A percentile compares a stretch with the other conserved stretches of the same genome.
These are phyloP conservation scores for Isoetes taiwanensis DNA, from an alignment of 75 land plant genomes.

Conservation along the genomic window DNA sequence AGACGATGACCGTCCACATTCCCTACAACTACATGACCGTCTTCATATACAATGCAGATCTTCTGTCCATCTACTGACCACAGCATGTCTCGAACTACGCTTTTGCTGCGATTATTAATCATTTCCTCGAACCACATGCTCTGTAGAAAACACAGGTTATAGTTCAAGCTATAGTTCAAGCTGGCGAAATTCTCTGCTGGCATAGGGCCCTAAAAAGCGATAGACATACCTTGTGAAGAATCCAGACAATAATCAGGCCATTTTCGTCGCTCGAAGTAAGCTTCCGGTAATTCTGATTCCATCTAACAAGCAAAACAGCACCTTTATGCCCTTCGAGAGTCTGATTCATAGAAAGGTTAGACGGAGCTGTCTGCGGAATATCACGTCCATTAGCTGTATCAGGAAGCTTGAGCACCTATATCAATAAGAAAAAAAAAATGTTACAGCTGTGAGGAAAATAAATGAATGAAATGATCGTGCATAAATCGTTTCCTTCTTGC, in stretches of 20 bases:
- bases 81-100: conserved; percentile 26
- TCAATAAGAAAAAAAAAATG: neutral
- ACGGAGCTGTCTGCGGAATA: conserved; percentile 19
- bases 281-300: conserved; percentile 34
- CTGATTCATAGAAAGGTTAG: conserved; percentile 33
- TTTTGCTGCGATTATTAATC: conserved; percentile 27
- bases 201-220: too few species aligned
- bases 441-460: neutral
- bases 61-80: conserved; percentile 33
- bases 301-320: conserved; percentile 24
- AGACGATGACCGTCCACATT: conserved; percentile 30
- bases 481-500: neutral
- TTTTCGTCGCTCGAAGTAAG: conserved; percentile 32
- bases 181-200: neutral
- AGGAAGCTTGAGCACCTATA: conserved; percentile 28
- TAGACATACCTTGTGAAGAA: conserved; percentile 32
- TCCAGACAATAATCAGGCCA: conserved; percentile 36
- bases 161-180: neutral
- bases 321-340: conserved; percentile 33
- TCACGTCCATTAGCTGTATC: conserved; percentile 9
- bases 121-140: conserved; percentile 40
- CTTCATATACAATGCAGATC: conserved; percentile 31
- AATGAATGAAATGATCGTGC: neutral
- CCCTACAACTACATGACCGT: conserved; percentile 29
- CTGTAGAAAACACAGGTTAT: conserved; percentile 6